Evolutionary conservation across 306 rosid genomes (phyloP).

Genomic region (Casuarina glauca): DNA sequence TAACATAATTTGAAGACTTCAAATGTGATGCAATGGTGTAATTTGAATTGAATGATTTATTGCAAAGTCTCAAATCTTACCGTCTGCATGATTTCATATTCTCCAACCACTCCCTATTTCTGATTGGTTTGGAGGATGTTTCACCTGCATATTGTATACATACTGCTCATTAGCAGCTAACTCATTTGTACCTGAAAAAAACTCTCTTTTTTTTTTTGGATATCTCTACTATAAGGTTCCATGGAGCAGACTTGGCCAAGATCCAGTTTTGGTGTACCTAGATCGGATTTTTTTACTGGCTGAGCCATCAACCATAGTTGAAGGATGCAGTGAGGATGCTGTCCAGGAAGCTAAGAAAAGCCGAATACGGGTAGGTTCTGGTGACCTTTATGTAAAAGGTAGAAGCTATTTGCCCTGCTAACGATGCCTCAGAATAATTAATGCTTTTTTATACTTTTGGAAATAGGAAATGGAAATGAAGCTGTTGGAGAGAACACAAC

Average conservation of each 20-base stretch:
- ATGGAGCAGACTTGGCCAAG: constrained; percentile 99
- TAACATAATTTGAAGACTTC: neutral
- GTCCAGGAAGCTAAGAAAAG: constrained; percentile 89
- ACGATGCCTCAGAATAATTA: constrained; percentile 18
- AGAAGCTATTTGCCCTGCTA: constrained; percentile 10
- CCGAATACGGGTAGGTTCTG: constrained; percentile 63
- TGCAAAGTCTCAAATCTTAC: neutral
- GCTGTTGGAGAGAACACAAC: constrained; percentile 80
- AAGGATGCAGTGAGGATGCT: constrained; percentile 78
- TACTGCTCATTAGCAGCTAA: constrained; percentile 7
- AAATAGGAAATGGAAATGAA: constrained; percentile 87
- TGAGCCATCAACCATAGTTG: constrained; percentile 93
- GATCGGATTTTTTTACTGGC: constrained; percentile 94
- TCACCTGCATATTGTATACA: neutral
- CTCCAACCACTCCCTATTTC: neutral
- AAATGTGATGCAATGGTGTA: neutral
- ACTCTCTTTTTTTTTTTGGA: neutral
- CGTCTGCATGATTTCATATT: neutral
- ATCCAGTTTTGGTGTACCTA: constrained; percentile 86
- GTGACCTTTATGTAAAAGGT: constrained; percentile 1
- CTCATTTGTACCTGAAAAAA: constrained; percentile 23
- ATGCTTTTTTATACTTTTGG: constrained; percentile 29
- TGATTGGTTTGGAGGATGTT: neutral
- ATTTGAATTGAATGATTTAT: neutral
- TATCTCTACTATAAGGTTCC: constrained; percentile 65